phyloP scores from a whole-genome alignment of 768 basidiomycete species.

The Tricholoma sp. region DNA sequence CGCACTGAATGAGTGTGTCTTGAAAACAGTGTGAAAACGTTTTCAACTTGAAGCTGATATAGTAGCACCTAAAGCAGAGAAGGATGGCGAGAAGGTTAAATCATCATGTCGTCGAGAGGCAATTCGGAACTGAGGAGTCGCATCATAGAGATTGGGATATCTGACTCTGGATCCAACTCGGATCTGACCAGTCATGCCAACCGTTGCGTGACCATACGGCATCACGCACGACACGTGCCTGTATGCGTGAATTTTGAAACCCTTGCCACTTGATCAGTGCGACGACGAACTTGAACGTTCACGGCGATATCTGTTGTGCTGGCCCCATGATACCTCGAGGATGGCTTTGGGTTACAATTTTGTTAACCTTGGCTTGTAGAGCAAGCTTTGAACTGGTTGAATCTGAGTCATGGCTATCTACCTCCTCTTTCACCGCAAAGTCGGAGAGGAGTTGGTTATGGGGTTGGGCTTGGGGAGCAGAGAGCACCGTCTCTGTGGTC shows the following conservation, averaged over 20 bases:
- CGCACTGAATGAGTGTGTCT: constrained; percentile 16
- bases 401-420: constrained; percentile 6
- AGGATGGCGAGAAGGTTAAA: constrained; percentile 16
- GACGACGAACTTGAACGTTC: background rate
- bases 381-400: constrained; percentile 26
- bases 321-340: constrained; percentile 15
- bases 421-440: constrained; percentile 30
- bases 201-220: too few species aligned
- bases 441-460: constrained; percentile 54
- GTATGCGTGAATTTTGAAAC: too few species aligned
- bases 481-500: constrained; percentile 69
- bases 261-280: too few species aligned
- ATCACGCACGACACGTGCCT: too few species aligned
- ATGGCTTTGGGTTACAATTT: constrained; percentile 25
- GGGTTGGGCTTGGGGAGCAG: constrained; percentile 66
- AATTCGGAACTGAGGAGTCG: too few species aligned
- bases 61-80: constrained; percentile 14
- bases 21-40: constrained; percentile 16
- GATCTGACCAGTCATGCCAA: too few species aligned
- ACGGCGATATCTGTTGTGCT: background rate
- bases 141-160: too few species aligned
- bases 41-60: constrained; percentile 19
- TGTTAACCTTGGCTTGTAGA: constrained; percentile 8
- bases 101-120: constrained; percentile 20
- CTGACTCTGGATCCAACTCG: too few species aligned